phyloP scores from a whole-genome alignment of 495 filamentous ascomycete genomes.

The Aspergillus conjunctus region DNA sequence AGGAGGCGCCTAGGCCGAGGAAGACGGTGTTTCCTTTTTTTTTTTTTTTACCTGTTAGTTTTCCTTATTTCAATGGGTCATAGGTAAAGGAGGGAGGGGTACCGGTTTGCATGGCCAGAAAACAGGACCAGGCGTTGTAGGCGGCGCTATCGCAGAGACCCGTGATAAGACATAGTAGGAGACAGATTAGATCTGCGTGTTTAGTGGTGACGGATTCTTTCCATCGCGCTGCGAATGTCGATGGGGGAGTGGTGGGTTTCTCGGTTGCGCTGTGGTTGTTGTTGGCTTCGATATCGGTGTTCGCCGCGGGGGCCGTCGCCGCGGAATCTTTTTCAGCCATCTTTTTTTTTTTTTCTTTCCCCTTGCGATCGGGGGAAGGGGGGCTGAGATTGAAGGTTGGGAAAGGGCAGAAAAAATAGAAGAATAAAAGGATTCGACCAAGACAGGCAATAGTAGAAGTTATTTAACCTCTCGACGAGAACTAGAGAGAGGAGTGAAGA shows the following conservation, averaged over 20 bases:
- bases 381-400: no score
- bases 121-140: conserved; percentile 64
- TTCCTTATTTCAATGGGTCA: background rate
- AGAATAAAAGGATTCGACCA: no score
- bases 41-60: conserved; percentile 35
- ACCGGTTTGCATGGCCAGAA: conserved; percentile 67
- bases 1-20: conserved; percentile 63
- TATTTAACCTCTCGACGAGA: no score
- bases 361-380: no score
- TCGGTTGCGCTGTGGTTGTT: no score
- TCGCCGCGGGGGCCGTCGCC: conserved; percentile 15
- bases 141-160: conserved; percentile 63
- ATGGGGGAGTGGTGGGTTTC: conserved; percentile 17
- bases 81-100: conserved; percentile 18
- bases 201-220: conserved; percentile 41
- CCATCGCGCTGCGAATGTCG: conserved; percentile 28
- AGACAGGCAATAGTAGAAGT: no score
- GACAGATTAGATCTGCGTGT: conserved; percentile 55
- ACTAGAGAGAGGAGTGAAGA: no score
- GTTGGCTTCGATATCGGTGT: conserved; percentile 28
- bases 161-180: conserved; percentile 58
- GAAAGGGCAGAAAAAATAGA: no score
- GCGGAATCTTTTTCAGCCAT: no score
- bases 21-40: conserved; percentile 69
- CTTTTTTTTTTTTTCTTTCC: no score